Base-by-base conservation (phyloP, 2,329 filamentous ascomycete species). In the Grosmannia huntii region DNA sequence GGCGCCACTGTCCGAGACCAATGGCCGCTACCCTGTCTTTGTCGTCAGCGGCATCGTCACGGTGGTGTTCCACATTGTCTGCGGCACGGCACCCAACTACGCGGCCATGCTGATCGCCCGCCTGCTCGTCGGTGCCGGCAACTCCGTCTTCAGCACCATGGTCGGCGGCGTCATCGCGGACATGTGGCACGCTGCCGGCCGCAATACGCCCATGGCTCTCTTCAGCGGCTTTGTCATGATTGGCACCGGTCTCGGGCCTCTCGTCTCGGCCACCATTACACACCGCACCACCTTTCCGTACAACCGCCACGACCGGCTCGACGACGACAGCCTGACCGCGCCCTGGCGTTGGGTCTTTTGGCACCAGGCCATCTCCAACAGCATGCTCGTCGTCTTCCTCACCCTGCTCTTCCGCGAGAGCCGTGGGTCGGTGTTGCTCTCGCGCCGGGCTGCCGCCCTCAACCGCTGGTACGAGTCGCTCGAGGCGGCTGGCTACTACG, bases 101-200 rank as follows among this genome's bases (percentile, higher is more conserved):
- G 81, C 80, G 0, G 89, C 87, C 3, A 87, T 96, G 79, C 69
- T 95, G 0, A 71, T 90, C 2, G 81, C 84, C 0, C 81, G 91
- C 1, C 87, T 96, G 67, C 77, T 94, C 53, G 80, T 84, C 11
- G 91, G 91, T 1, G 82, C 84, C n/a, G 88, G 87, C 7, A 85
- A 82, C 6, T 90, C 85, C 54, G 84, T 78, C 0, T 95, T 95
- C 67, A 90, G 86, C 51, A 94, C 89, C 25, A 91, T 96, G 79
- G 86, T 95, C 0, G 91, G 91, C n/a, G 91, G 91, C 4, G 87
- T 96, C 4, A 86, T 96, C 48, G 86, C 87, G 55, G 91, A 96
- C 66, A 81, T 96, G 60, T 96, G 90, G 73, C 81, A 85, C 53
- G 83, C 88, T 11, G 74, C 87, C 60, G 84, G 88, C 51, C 78